These are phyloP conservation scores for Ogataea methanolica DNA, from an alignment of 805 yeast species.

Conservation along the genomic window DNA sequence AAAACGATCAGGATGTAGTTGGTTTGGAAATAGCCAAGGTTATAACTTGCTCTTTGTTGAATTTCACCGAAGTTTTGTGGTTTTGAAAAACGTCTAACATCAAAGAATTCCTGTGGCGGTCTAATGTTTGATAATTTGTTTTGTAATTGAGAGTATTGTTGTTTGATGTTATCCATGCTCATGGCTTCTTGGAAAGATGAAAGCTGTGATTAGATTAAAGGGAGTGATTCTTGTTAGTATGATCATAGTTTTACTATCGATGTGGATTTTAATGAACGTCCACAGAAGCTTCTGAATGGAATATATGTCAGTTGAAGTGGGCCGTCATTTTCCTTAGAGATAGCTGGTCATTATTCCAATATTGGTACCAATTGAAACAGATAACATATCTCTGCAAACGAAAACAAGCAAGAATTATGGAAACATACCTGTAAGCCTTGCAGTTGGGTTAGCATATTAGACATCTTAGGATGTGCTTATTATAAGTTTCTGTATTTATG, in stretches of 20 bases:
- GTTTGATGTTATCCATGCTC: slow-evolving; percentile 43
- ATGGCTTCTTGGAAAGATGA: slow-evolving; percentile 43
- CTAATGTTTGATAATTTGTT: slow-evolving; percentile 64
- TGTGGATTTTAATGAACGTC: background rate
- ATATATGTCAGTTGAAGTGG: no score
- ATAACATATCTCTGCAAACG: no score
- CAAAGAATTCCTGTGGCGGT: slow-evolving; percentile 93
- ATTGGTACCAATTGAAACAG: no score
- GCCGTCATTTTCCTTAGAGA: no score
- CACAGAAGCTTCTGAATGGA: no score
- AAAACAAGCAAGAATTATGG: no score
- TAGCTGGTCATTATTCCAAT: no score
- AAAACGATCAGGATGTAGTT: slow-evolving; percentile 77
- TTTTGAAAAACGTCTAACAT: slow-evolving; percentile 80
- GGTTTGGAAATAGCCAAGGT: slow-evolving; percentile 80
- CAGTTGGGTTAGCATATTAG: slow-evolving; percentile 32
- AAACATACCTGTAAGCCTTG: slow-evolving; percentile 37
- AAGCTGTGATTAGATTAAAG: slow-evolving; percentile 21
- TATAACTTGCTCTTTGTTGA: slow-evolving; percentile 84
- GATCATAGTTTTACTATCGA: background rate
- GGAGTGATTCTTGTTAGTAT: slow-evolving; percentile 13
- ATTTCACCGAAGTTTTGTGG: slow-evolving; percentile 87
- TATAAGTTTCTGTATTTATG: background rate
- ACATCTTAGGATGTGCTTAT: slow-evolving; percentile 5
- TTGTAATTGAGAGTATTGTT: slow-evolving; percentile 45